Conservation (phyloP, 2,329 filamentous ascomycete species). For the Stylonectria norvegica region DNA sequence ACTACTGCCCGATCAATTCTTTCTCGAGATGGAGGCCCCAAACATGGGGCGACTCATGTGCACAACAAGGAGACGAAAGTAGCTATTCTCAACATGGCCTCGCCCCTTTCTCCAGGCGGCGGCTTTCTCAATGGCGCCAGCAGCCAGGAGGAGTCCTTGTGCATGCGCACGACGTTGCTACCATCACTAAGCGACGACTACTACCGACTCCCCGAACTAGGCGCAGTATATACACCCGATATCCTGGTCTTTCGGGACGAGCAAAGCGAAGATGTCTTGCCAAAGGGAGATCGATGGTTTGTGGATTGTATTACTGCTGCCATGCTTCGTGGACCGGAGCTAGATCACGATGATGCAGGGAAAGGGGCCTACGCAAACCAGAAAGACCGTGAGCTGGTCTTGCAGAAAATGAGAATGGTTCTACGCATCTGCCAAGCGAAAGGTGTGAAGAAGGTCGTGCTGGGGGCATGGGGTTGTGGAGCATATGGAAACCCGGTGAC, state of each 20-base stretch:
- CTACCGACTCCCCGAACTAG: conserved; percentile 58
- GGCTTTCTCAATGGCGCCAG: conserved; percentile 58
- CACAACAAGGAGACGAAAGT: conserved; percentile 33
- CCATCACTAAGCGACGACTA: conserved; percentile 55
- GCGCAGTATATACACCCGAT: conserved; percentile 55
- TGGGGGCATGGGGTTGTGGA: conserved; percentile 64
- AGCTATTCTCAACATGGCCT: conserved; percentile 62
- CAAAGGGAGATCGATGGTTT: conserved; percentile 52
- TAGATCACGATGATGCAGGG: conserved; percentile 35
- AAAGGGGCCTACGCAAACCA: conserved; percentile 38
- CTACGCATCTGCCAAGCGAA: conserved; percentile 48
- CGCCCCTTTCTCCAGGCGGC: conserved; percentile 57
- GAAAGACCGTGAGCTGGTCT: conserved; percentile 48
- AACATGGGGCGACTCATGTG: background rate
- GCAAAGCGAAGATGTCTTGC: conserved; percentile 32
- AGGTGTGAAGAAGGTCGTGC: conserved; percentile 47
- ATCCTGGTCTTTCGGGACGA: conserved; percentile 54
- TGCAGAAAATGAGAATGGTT: conserved; percentile 56
- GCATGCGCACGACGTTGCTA: conserved; percentile 57
- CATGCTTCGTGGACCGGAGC: conserved; percentile 57
- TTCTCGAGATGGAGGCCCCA: background rate
- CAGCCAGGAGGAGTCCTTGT: conserved; percentile 60
- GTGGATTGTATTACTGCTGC: conserved; percentile 57
- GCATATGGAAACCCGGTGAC: conserved; percentile 59
- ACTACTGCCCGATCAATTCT: conserved; percentile 40